Base-by-base conservation (phyloP, 2,329 filamentous ascomycete species). In the Zasmidium cellare region DNA sequence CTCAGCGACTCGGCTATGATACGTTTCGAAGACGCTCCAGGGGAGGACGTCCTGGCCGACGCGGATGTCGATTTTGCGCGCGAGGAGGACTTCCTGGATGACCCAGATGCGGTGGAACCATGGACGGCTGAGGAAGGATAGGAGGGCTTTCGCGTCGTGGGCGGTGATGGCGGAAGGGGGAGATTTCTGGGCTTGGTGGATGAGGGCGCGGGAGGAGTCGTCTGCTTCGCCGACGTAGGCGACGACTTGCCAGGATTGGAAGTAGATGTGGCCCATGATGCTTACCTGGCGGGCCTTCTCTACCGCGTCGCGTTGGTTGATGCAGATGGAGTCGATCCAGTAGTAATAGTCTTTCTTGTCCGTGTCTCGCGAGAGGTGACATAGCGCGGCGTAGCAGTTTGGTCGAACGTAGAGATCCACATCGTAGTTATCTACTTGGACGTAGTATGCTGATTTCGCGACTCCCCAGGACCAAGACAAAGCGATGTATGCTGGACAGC, bases 271-370 rank as follows among this genome's bases (percentile, higher is more conserved):
- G 35, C 47, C n/a, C 45, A 55, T 55, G 3, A 25, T 41, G 12
- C 38, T 46, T 2, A 49, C 46, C 31, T 55, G 53, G 9, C 35
- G 35, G 18, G 44, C 35, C 31, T 55, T 50, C 46, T 50, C 53
- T 18, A 49, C 20, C 16, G 20, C 9, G 22, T 55, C 23, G 18
- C 46, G 14, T 35, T 45, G 53, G 46, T 55, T 44, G 53, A 55
- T 55, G 35, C 53, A 55, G 16, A 50, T 44, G 20, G 53, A 20
- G n/a, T 46, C 51, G n/a, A 53, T 53, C 51, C 51, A 53, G 18
- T 45, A 28, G 23, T 31, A 28, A n/a, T 9, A 41, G 35, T 41
- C 7, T 16, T 5, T 3, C 5, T 41, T 41, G 35, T 41, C 16
- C 35, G 35, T 18, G 12, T 18, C 35, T 41, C n/a, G 35, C 5